These are phyloP conservation scores for Malassezia sp. DNA, from an alignment of 1,284 basidiomycete genomes.

Conservation along the genomic window DNA sequence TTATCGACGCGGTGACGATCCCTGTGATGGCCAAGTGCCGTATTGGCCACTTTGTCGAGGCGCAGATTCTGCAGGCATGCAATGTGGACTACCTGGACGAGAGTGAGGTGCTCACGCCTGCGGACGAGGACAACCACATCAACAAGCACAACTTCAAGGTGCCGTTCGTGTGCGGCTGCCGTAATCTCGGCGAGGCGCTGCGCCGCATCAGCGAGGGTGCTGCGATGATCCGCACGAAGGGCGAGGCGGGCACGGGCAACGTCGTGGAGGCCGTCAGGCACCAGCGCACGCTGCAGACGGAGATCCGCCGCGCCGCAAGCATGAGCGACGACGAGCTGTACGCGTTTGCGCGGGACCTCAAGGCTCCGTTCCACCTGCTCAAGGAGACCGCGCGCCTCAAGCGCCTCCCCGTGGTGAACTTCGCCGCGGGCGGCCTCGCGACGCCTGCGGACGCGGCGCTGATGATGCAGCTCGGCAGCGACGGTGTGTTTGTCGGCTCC, in stretches of 20 bases:
- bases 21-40: constrained; percentile 71
- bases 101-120: constrained; percentile 89
- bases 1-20: constrained; percentile 56
- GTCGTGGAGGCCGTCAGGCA: constrained; percentile 86
- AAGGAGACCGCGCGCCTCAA: constrained; percentile 92
- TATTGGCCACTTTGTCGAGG: constrained; percentile 76
- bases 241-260: constrained; percentile 87
- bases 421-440: constrained; percentile 76
- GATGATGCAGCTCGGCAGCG: constrained; percentile 99
- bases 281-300: constrained; percentile 67
- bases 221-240: constrained; percentile 44
- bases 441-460: constrained; percentile 95
- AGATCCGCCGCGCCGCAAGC: constrained; percentile 68
- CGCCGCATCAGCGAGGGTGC: constrained; percentile 90
- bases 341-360: constrained; percentile 73
- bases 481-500: constrained; percentile 59
- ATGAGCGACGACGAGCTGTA: constrained; percentile 94
- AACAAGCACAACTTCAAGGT: constrained; percentile 59
- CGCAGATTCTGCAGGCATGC: constrained; percentile 77
- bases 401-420: constrained; percentile 71
- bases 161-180: constrained; percentile 56
- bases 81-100: constrained; percentile 94
- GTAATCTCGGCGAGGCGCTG: constrained; percentile 68
- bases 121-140: constrained; percentile 54
- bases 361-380: constrained; percentile 90